Base-by-base conservation (phyloP, 139 green algal genomes). In the Chlamydomonas sp. region DNA sequence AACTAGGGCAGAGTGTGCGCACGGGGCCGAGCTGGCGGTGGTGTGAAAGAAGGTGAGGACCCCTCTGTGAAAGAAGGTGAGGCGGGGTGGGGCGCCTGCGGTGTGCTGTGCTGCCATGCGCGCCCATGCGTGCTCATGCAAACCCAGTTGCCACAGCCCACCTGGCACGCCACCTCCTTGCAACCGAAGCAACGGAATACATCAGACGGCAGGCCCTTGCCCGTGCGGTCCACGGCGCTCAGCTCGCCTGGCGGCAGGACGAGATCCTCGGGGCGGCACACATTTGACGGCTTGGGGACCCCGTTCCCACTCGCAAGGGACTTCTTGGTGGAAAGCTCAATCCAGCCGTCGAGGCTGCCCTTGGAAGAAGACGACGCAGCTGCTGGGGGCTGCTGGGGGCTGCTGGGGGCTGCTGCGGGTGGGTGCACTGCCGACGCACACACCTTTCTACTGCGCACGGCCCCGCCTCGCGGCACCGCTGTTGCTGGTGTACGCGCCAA, bases 141-240 rank as follows among this genome's bases (percentile, higher is more conserved):
- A 54, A 54, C 20, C 20, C 39, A 20, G 60, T 43, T 49, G 39
- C 8, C 31, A 49, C 5, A 20, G 8, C 75, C 38, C 35, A 86
- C 84, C 84, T 89, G 81, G 72, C 89, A 95, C n/a, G 81, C 88
- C 1, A 71, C 34, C 57, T 71, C 62, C 1, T 71, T 84, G 77
- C 89, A 95, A 33, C 88, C 87, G 26, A 79, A 73, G 74, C 89
- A 95, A 0, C 84, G 77, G 64, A 87, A 95, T 0, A 85, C 76
- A 30, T 94, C 88, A 3, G 65, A 67, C 0, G 79, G 59, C 26
- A 68, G 35, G 3, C 36, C 29, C 31, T 71, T 65, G 29, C 73
- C 66, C 1, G 22, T 33, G 1, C 79, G 67, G 59, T 88, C 64
- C 0, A 91, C 72, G 2, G 5, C 35, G 71, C 78, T 85, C 2